phyloP scores from a whole-genome alignment of 352 stramenopile genomes.

The Pseudoperonospora humuli region DNA sequence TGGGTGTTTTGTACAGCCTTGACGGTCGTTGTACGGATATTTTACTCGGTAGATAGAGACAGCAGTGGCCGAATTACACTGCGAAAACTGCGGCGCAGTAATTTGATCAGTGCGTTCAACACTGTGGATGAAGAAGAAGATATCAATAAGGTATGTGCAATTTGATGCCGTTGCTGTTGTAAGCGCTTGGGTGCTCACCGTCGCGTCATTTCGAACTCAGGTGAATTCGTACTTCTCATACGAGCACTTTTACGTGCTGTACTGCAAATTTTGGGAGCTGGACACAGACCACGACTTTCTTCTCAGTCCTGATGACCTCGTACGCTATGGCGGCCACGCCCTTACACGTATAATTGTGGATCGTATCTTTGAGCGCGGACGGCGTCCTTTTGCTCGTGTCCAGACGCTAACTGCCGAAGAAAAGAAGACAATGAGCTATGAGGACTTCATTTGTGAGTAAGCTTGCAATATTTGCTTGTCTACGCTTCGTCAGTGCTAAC shows the following conservation, averaged over 20 bases:
- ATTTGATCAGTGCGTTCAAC: constrained; percentile 93
- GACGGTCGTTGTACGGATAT: constrained; percentile 94
- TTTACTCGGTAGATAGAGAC: constrained; percentile 91
- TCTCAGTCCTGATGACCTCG: constrained; percentile 73
- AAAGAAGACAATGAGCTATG: constrained; percentile 88
- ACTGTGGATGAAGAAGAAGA: constrained; percentile 98
- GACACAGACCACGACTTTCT: constrained; percentile 90
- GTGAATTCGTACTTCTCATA: constrained; percentile 96
- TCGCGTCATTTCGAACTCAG: constrained; percentile 15
- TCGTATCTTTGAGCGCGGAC: constrained; percentile 78
- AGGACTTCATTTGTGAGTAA: constrained; percentile 84
- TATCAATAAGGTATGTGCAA: constrained; percentile 94
- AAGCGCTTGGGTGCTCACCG: background rate
- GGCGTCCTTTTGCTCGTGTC: constrained; percentile 73
- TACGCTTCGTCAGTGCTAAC: background rate
- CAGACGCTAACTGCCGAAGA: constrained; percentile 68
- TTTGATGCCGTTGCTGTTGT: background rate
- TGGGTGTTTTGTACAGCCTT: constrained; percentile 53
- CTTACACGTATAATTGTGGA: constrained; percentile 85
- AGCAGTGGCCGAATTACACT: constrained; percentile 94
- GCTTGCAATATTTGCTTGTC: background rate
- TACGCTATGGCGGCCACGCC: constrained; percentile 76
- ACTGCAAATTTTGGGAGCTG: constrained; percentile 99
- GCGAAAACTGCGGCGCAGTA: constrained; percentile 90
- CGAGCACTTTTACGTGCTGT: constrained; percentile 99